Base-by-base conservation (phyloP, 140 eudicot species). In the Stevia rebaudiana region DNA sequence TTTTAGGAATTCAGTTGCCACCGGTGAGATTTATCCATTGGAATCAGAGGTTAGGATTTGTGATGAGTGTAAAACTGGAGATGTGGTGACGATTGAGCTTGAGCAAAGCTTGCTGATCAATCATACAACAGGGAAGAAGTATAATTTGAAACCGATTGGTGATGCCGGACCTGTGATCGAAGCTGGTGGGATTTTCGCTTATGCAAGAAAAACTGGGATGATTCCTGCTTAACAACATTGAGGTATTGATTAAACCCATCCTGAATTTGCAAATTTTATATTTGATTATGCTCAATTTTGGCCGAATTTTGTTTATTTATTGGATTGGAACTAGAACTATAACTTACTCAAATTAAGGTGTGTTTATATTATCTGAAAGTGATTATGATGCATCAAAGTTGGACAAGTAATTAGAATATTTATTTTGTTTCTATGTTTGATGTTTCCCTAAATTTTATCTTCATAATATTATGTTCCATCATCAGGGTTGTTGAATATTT, bases 121-220 rank as follows among this genome's bases (percentile, higher is more conserved):
- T 81, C 98, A 91, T 72, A 87, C 96, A 0, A 74, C 85, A 1
- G 98, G 96, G 57, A 92, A 92, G 62, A 87, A 88, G 83, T 92
- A 83, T 66, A 58, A 30, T 24, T 47, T 92, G 89, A 92, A 88
- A 81, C 96, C 94, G 0, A 88, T 92, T 69, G 98, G 98, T 7
- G 98, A 92, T 72, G 98, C 96, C 30, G 98, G 98, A 0, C 98
- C 95, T 11, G 98, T 92, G 15, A 88, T 92, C 61, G 88, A 92
- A 57, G 98, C 98, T n/a, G 98, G 98, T 69, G 98, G 98, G 47
- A 92, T 92, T 17, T 92, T 92, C 11, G 95, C 96, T 1, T 92
- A 88, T 78, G 98, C 98, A 0, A 65, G 98, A 60, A 79, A 83
- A 65, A 55, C 96, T 28, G 98, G 98, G 13, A 92, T 92, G 98